phyloP scores from a whole-genome alignment of 2,329 filamentous ascomycete genomes.

The Sporothrix pallida region DNA sequence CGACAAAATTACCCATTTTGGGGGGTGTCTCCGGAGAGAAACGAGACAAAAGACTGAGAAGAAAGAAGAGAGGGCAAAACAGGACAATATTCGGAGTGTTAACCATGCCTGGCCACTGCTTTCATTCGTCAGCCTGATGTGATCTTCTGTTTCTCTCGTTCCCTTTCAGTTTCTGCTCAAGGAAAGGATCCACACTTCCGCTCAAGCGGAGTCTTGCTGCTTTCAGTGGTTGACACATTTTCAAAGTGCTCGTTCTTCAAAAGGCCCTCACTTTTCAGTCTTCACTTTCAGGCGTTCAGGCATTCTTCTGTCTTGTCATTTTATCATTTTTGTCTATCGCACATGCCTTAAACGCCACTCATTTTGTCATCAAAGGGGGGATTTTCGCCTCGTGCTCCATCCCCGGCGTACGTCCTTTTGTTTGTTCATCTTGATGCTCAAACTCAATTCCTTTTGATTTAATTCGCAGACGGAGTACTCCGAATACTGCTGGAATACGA shows the following conservation, averaged over 20 bases:
- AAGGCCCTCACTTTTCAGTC: no score
- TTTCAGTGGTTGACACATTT: background rate
- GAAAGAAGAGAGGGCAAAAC: slow-evolving; percentile 13
- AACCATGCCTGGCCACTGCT: background rate
- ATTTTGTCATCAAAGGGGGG: slow-evolving; percentile 21
- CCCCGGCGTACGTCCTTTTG: background rate
- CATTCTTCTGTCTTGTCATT: slow-evolving; percentile 9
- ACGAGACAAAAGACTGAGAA: background rate
- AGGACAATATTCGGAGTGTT: background rate
- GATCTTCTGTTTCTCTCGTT: background rate
- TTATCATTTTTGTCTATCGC: background rate
- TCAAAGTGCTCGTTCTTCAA: background rate
- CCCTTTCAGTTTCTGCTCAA: background rate
- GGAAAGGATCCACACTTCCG: slow-evolving; percentile 13
- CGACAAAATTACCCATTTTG: slow-evolving; percentile 2
- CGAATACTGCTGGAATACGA: background rate
- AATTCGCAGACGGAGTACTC: background rate
- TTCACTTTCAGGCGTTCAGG: background rate
- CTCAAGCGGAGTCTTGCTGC: slow-evolving; percentile 13
- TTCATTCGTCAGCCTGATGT: background rate
- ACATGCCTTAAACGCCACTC: slow-evolving; percentile 14
- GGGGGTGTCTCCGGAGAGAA: background rate
- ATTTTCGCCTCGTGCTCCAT: background rate
- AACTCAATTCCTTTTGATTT: background rate
- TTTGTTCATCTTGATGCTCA: background rate